Conservation (phyloP, 495 filamentous ascomycete genomes). For the Aspergillus sparsus region DNA sequence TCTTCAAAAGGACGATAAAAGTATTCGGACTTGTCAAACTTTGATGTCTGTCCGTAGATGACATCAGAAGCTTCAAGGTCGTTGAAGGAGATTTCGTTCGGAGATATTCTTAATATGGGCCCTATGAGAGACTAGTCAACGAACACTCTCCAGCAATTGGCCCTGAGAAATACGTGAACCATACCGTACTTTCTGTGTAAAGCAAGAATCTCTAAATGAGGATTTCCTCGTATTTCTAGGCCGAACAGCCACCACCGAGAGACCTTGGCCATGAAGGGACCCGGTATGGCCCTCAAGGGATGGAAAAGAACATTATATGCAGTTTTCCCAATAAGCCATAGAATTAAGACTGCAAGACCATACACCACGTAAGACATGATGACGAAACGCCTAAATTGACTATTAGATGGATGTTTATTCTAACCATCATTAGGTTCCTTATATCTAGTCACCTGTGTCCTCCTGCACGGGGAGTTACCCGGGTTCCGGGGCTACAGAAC, state of each 20-base stretch:
- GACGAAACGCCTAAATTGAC: too few relatives aligned
- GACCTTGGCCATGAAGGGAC: not conserved
- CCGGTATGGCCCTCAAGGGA: not conserved
- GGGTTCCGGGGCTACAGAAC: too few relatives aligned
- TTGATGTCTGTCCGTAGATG: not conserved
- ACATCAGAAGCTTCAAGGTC: not conserved
- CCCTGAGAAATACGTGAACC: not conserved
- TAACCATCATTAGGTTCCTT: too few relatives aligned
- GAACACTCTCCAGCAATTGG: not conserved
- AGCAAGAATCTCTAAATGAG: slow-evolving; percentile 3
- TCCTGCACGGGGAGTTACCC: too few relatives aligned
- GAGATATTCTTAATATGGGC: not conserved
- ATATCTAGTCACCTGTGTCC: too few relatives aligned
- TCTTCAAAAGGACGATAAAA: slow-evolving; percentile 7
- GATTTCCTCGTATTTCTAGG: slow-evolving; percentile 1
- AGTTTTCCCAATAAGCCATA: not conserved
- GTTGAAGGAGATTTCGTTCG: not conserved
- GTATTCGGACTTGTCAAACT: slow-evolving; percentile 5
- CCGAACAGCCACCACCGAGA: not conserved
- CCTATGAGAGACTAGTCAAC: not conserved
- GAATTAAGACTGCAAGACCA: not conserved
- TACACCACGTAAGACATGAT: not conserved
- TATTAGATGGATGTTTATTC: too few relatives aligned
- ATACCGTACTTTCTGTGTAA: slow-evolving; percentile 2
- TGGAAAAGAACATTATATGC: not conserved